These are phyloP conservation scores for Amanita thiersii DNA, from an alignment of 768 basidiomycete species.

Conservation along the genomic window DNA sequence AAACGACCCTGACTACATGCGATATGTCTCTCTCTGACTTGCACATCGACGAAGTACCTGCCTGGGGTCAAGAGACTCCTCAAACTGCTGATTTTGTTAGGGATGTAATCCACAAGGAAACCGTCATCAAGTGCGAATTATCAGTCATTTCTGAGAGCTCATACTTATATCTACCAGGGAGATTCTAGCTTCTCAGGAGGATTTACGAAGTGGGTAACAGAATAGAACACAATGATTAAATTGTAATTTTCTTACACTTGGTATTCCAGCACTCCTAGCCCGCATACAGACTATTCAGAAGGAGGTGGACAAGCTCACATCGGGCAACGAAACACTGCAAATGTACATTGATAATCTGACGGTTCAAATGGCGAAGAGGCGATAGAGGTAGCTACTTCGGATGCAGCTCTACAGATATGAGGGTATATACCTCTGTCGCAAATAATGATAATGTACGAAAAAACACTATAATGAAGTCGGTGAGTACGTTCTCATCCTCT, in stretches of 20 bases:
- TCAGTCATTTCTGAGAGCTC: conserved; percentile 1
- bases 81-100: conserved; percentile 57
- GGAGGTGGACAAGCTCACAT: conserved; percentile 73
- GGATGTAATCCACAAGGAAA: conserved; percentile 72
- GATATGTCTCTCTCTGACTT: conserved; percentile 42
- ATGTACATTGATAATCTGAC: conserved; percentile 89
- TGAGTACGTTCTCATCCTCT: background rate
- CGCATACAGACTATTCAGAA: conserved; percentile 64
- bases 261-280: conserved; percentile 46
- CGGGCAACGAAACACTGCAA: conserved; percentile 76
- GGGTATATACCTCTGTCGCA: background rate
- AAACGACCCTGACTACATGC: conserved; percentile 3
- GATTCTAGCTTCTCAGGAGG: conserved; percentile 66
- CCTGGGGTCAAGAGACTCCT: conserved; percentile 42
- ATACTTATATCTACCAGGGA: conserved; percentile 42
- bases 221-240: background rate
- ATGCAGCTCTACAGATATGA: conserved; percentile 13
- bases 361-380: conserved; percentile 76
- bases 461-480: background rate
- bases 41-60: conserved; percentile 32
- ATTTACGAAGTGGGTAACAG: conserved; percentile 58
- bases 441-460: too few relatives aligned
- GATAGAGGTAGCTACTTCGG: conserved; percentile 23
- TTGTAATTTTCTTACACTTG: conserved; percentile 2
- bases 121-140: conserved; percentile 57